Conservation (phyloP, 2,329 filamentous ascomycete species). For the Nakataea oryzae region DNA sequence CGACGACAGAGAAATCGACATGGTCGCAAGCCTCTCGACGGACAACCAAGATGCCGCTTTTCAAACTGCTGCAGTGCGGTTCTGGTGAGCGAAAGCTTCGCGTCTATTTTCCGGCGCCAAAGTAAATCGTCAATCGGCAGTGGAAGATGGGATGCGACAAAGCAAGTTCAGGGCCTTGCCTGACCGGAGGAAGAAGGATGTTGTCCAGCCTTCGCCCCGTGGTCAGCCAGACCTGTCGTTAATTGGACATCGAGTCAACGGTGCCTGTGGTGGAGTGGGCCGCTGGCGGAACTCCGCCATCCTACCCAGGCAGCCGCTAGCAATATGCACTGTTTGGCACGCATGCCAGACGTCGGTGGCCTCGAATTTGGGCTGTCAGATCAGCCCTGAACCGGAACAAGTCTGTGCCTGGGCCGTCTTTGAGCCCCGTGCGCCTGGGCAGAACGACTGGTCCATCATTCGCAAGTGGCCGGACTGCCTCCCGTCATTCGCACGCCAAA, state of each 20-base stretch:
- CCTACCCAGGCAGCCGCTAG: not conserved
- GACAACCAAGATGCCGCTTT: too few relatives aligned
- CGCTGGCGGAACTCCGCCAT: not conserved
- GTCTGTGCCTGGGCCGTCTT: not conserved
- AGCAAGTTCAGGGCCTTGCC: not conserved
- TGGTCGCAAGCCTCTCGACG: too few relatives aligned
- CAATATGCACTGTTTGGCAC: not conserved
- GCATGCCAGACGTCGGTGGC: too few relatives aligned
- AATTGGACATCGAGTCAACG: not conserved
- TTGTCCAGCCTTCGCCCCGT: too few relatives aligned
- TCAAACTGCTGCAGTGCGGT: too few relatives aligned
- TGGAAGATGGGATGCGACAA: not conserved
- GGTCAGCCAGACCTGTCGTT: not conserved
- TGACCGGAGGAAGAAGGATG: not conserved
- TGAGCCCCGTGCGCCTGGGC: not conserved
- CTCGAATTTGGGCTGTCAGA: not conserved
- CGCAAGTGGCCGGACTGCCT: not conserved
- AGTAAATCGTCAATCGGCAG: too few relatives aligned
- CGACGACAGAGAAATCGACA: constrained; percentile 10
- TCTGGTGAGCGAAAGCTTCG: too few relatives aligned
- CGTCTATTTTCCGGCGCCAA: too few relatives aligned
- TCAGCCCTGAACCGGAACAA: not conserved
- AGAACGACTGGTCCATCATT: not conserved
- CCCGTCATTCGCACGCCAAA: not conserved
- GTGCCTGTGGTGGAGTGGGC: not conserved